phyloP scores from a whole-genome alignment of 208 protist genomes.

The Acanthamoeba castellanii region DNA sequence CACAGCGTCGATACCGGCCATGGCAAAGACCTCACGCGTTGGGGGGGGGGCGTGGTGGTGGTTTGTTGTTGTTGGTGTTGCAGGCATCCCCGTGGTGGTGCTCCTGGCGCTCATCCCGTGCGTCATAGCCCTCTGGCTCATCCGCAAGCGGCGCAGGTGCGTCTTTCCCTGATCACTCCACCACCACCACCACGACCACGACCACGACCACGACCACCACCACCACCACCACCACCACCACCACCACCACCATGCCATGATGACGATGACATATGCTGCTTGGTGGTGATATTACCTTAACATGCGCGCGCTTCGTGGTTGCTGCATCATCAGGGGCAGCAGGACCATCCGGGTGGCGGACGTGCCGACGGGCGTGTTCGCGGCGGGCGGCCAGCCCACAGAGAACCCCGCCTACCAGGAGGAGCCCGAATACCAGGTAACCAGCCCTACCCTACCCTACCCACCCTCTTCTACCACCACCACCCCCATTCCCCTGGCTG shows the following conservation, averaged over 20 bases:
- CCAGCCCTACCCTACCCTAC: no score
- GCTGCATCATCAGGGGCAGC: background rate
- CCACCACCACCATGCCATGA: no score
- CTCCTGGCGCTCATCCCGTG: background rate
- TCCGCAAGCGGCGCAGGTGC: background rate
- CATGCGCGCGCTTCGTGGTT: no score
- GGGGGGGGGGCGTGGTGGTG: no score
- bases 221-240: no score
- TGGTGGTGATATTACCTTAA: no score
- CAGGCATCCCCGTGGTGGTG: slow-evolving; percentile 40
- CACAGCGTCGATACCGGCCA: background rate
- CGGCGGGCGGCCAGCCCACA: background rate
- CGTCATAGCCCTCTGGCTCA: background rate
- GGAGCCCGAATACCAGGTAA: background rate
- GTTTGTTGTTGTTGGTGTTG: background rate
- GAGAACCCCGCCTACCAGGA: background rate
- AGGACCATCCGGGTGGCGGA: slow-evolving; percentile 1
- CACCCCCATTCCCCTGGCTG: no score
- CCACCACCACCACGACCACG: background rate
- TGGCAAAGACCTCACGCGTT: background rate
- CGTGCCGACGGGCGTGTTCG: background rate
- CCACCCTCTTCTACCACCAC: background rate
- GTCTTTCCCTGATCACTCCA: background rate
- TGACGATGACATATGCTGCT: no score
- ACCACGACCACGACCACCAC: no score